Evolutionary conservation across 768 basidiomycete species (phyloP), one percentile per base, ranked within the genome.

Genomic region (Cystoderma amianthinum): DNA sequence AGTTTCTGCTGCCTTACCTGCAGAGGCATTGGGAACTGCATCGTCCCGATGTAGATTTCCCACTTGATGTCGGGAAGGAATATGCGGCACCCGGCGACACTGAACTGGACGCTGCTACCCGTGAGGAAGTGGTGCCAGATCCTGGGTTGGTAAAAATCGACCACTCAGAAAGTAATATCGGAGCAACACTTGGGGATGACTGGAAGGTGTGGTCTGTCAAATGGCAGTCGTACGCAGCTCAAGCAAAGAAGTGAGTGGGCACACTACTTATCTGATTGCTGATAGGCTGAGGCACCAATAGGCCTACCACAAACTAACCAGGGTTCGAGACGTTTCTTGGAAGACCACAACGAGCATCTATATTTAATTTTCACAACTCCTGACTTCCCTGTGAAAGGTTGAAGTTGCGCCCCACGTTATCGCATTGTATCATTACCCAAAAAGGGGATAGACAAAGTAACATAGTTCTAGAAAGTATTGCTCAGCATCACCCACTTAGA

Each of bases 1-100:
- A 60, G 47, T 49, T 52, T 28, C 43, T 51, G 16, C 28, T 60
- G 18, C 36, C 51, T 17, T 46, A 48, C 37, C 46, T 60, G 15
- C 48, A 52, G 36, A 42, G 35, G 17, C 50, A 52, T 39, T 60
- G 58, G 58, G 39, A 52, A 43, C 36, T 32, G 15, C 34, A 32
- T 5, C 22, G 37, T 9, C 47, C 45, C 3, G 41, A 36, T 4
- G 63, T 53, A 3, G 15, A n/a, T 5, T 38, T 38, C 37, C 37
- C 37, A 9, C 5, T 58, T 42, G 22, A 75, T 54, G 37, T 38
- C 9, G 37, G 37, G 5, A 17, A 20, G 16, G 37, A 38, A 5
- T 38, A 38, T 22, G 37, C 37, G 5, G 37, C 37, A 5, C 37
- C 37, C 10, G 37, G 37, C 7, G 37, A 38, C 16, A 38, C 37